Evolutionary conservation across 2,329 filamentous ascomycete species (phyloP).

Genomic region (Teratosphaeria zuluensis): DNA sequence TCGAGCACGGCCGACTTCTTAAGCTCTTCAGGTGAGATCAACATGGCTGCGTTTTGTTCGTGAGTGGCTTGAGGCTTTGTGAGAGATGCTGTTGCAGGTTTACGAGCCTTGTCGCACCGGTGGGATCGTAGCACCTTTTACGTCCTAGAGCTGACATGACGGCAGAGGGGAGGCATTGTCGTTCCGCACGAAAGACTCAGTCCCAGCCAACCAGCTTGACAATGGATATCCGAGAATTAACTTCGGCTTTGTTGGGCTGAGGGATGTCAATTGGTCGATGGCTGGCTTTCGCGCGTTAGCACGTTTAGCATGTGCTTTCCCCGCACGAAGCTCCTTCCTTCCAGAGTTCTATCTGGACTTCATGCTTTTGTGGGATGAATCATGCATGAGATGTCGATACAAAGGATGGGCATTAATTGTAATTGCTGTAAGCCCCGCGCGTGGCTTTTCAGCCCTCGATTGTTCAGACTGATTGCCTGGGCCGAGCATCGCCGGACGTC

Average conservation of each 20-base stretch:
- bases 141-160: background rate
- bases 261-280: background rate
- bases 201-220: background rate
- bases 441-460: too few relatives aligned
- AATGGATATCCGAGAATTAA: background rate
- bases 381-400: background rate
- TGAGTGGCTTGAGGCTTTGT: background rate
- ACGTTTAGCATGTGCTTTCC: background rate
- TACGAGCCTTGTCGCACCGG: background rate
- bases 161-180: too few relatives aligned
- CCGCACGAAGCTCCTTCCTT: background rate
- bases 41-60: background rate
- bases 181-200: background rate
- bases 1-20: slow-evolving; percentile 3
- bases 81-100: background rate
- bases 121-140: background rate
- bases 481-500: too few relatives aligned
- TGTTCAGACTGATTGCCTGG: too few relatives aligned
- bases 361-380: background rate
- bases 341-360: background rate
- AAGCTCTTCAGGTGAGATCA: slow-evolving; percentile 2
- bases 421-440: background rate
- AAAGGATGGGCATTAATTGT: background rate
- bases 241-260: background rate
- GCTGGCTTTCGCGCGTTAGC: background rate